Percentiles rank a stretch among this genome's conserved stretches.
These are phyloP conservation scores for Bothriochloa decipiens DNA, from an alignment of 176 grass and related monocot genomes.

Conservation along the genomic window DNA sequence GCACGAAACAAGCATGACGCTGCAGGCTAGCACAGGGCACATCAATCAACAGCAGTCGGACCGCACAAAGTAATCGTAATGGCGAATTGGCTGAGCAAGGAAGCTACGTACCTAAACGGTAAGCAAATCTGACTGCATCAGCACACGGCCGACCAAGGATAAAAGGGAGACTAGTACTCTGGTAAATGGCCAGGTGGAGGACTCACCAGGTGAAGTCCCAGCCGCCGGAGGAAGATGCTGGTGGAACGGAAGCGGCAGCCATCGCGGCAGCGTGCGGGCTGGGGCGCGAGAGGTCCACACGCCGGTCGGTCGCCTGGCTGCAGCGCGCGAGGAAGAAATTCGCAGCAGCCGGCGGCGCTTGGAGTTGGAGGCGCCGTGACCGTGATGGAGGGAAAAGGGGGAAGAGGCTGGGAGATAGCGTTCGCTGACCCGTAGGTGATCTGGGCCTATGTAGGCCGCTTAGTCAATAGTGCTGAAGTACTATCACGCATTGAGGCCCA, in stretches of 20 bases:
- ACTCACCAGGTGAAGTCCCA: constrained; percentile 53
- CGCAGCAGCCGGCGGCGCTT: background rate
- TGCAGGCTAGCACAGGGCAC: background rate
- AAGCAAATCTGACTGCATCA: background rate
- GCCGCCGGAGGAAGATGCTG: background rate
- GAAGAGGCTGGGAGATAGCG: background rate
- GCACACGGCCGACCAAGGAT: background rate
- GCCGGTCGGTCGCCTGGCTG: background rate
- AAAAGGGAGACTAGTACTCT: background rate
- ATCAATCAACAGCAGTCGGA: background rate
- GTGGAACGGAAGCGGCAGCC: constrained; percentile 7
- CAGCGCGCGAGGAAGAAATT: background rate
- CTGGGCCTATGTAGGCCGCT: background rate
- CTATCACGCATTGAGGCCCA: too few relatives aligned
- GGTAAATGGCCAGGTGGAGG: background rate
- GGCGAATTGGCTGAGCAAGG: background rate
- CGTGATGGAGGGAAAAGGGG: too few relatives aligned
- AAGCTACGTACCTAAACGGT: background rate
- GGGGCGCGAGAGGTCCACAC: background rate
- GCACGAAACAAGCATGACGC: background rate
- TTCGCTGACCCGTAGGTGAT: background rate
- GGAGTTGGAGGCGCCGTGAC: constrained; percentile 10
- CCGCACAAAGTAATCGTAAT: background rate
- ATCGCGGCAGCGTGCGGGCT: background rate
- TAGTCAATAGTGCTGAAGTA: background rate